Percentiles rank a stretch among this genome's conserved stretches.
Conservation (phyloP, 176 grass and related monocot species). For the Hsuehochloa calcarea region DNA sequence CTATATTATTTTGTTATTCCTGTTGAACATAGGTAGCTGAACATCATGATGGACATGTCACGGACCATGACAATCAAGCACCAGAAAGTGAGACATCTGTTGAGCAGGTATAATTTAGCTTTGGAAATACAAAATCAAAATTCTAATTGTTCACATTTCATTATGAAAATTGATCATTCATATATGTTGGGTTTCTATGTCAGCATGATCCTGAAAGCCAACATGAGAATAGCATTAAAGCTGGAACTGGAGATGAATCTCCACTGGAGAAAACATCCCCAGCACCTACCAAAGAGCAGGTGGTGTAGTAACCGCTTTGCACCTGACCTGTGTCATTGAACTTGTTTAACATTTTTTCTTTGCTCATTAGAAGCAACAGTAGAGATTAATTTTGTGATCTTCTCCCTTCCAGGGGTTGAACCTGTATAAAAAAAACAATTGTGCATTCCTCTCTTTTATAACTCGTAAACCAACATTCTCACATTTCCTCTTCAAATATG, state of each 20-base stretch:
- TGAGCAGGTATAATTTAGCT: slow-evolving; percentile 41
- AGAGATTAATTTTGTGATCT: slow-evolving; percentile 20
- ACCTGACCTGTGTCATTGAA: slow-evolving; percentile 3
- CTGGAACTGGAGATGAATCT: slow-evolving; percentile 26
- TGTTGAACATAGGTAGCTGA: slow-evolving; percentile 41
- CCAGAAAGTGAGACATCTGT: slow-evolving; percentile 30
- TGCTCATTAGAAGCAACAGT: slow-evolving; percentile 5
- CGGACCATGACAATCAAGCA: slow-evolving; percentile 37
- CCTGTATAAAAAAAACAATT: not conserved
- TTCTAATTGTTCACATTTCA: slow-evolving; percentile 9
- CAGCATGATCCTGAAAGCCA: slow-evolving; percentile 41
- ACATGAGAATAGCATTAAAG: slow-evolving; percentile 10
- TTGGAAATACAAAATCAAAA: not conserved
- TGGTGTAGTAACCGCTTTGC: slow-evolving; percentile 24
- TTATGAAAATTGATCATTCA: not conserved
- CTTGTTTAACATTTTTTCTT: slow-evolving; percentile 13
- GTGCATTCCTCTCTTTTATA: not conserved
- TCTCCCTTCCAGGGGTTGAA: not conserved
- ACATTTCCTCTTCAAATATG: not conserved
- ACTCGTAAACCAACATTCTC: not conserved
- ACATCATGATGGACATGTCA: slow-evolving; percentile 46
- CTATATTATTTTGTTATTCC: slow-evolving; percentile 7
- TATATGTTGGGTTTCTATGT: slow-evolving; percentile 20
- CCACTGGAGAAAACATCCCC: slow-evolving; percentile 21
- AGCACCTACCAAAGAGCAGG: slow-evolving; percentile 36